Evolutionary conservation across 805 yeast genomes (phyloP).

Genomic region (Cyberlindnera mississippiensis): DNA sequence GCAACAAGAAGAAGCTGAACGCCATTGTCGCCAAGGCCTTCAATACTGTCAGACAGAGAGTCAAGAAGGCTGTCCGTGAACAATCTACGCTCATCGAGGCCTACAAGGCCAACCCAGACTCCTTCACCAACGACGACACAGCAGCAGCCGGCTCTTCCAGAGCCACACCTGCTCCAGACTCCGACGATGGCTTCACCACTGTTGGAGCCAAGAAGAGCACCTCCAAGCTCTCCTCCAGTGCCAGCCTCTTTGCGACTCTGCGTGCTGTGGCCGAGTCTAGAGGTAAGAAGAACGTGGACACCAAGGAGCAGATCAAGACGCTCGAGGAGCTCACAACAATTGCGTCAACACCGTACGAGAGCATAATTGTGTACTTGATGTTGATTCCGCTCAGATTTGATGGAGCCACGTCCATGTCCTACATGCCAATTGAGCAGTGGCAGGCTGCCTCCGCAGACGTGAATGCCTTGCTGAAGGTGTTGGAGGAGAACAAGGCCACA

Average conservation of each 20-base stretch:
- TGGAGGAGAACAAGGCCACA: conserved; percentile 54
- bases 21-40: conserved; percentile 82
- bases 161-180: conserved; percentile 28
- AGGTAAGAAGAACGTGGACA: conserved; percentile 93
- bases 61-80: conserved; percentile 74
- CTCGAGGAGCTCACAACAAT: conserved; percentile 56
- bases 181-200: conserved; percentile 18
- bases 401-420: conserved; percentile 58
- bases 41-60: conserved; percentile 84
- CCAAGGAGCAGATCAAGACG: conserved; percentile 65
- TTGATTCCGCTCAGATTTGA: conserved; percentile 89
- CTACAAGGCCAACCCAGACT: conserved; percentile 67
- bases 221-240: conserved; percentile 23
- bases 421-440: conserved; percentile 83
- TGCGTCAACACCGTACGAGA: conserved; percentile 65
- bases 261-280: conserved; percentile 78
- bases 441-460: conserved; percentile 61
- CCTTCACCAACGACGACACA: conserved; percentile 54
- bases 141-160: conserved; percentile 14
- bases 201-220: conserved; percentile 23
- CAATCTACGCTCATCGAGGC: conserved; percentile 53
- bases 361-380: conserved; percentile 71
- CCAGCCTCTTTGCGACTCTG: conserved; percentile 62
- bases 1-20: conserved; percentile 61
- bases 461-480: conserved; percentile 54